Evolutionary conservation across 345 rosid genomes (phyloP).

Genomic region (Cardamine chenopodiifolia): DNA sequence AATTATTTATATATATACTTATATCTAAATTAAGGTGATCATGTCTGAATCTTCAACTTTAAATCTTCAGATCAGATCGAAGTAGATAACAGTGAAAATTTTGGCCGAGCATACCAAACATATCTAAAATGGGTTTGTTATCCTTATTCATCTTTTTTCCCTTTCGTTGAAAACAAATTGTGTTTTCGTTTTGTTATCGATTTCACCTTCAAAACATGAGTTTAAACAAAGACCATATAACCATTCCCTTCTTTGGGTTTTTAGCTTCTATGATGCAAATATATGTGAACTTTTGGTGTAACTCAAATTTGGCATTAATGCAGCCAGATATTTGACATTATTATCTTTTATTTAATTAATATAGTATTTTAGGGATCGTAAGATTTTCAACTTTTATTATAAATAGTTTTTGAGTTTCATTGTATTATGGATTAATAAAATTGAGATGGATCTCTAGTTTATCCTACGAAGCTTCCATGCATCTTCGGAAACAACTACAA

Average conservation of each 20-base stretch:
- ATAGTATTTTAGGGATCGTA: no score
- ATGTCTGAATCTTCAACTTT: neutral
- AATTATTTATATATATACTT: neutral
- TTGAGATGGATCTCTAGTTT: no score
- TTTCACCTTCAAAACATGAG: neutral
- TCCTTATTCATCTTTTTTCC: neutral
- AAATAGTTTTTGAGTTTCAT: no score
- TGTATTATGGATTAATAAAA: no score
- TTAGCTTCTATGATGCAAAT: neutral
- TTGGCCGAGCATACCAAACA: neutral
- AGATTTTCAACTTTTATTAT: no score
- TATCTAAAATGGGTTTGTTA: slow-evolving; percentile 8
- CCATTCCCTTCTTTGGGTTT: no score
- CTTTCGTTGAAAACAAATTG: neutral
- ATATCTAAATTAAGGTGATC: no score
- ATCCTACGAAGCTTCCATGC: no score
- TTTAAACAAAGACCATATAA: neutral
- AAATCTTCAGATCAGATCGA: neutral
- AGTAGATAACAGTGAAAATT: neutral
- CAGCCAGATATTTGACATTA: no score
- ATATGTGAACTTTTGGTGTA: slow-evolving; percentile 38
- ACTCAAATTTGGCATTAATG: slow-evolving; percentile 42
- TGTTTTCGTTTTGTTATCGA: neutral
- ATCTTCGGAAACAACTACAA: no score
- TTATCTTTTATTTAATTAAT: no score